phyloP scores from a whole-genome alignment of 768 basidiomycete species.

The Symmetrospora coprosmae region DNA sequence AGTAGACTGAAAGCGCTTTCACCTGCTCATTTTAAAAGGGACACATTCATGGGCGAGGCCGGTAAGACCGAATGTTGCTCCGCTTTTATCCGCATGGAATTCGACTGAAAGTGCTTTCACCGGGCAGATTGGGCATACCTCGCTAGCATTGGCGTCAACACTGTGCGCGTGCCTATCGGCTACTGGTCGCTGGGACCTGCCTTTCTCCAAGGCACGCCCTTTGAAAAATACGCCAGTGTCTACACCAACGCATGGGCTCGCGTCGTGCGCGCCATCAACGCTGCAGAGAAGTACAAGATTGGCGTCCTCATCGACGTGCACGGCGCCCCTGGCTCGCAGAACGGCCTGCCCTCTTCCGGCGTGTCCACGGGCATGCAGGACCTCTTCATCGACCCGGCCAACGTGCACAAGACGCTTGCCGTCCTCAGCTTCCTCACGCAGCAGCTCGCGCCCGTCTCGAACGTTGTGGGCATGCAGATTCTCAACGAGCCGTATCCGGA shows the following conservation, averaged over 20 bases:
- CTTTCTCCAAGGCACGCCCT: slow-evolving; percentile 28
- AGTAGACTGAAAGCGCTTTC: too few relatives aligned
- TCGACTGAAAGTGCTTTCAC: too few relatives aligned
- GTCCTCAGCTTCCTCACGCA: background rate
- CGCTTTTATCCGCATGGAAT: too few relatives aligned
- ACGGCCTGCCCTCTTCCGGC: background rate
- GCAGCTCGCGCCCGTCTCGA: background rate
- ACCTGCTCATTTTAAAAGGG: too few relatives aligned
- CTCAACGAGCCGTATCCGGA: background rate
- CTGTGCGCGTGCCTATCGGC: background rate
- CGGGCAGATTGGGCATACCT: background rate
- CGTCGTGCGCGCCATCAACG: slow-evolving; percentile 35
- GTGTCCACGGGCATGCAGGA: background rate
- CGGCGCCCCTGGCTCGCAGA: background rate
- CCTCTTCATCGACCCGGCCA: background rate
- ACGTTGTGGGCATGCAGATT: background rate
- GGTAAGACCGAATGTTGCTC: too few relatives aligned
- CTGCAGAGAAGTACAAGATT: slow-evolving; percentile 35
- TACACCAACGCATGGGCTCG: slow-evolving; percentile 34
- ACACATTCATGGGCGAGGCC: background rate
- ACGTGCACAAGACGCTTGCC: background rate
- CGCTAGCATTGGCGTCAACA: background rate
- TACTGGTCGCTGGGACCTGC: background rate
- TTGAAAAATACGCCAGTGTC: slow-evolving; percentile 32
- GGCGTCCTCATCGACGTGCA: slow-evolving; percentile 33